Base-by-base conservation (phyloP, 2,329 filamentous ascomycete genomes). In the Metarhizium rileyi region DNA sequence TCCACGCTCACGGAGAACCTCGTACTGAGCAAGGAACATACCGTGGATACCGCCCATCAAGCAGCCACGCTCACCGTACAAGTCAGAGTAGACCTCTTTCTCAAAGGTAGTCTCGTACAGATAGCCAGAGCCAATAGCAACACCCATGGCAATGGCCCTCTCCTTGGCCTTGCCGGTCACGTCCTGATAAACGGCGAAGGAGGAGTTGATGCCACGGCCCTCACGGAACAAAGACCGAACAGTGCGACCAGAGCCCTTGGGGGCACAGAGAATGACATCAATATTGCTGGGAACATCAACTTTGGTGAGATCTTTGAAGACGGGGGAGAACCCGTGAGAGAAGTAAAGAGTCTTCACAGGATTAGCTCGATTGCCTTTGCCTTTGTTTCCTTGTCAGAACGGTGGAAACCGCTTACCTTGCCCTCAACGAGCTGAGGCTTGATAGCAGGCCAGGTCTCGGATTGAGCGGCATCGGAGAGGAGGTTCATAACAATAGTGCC, bases 1-100 rank as follows among this genome's bases (percentile, higher is more conserved):
- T 74, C 93, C 93, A 62, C 87, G 86, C 84, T 98, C 93, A 68
- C 93, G 90, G 74, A 98, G 90, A 61, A 98, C 93, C 82, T 98
- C 93, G 82, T 98, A 98, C 80, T 98, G 93, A 55, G 93, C 93
- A 61, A 98, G 89, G 87, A 98, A 98, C 93, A 98, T 98, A 70
- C 93, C 93, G 83, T 98, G 93, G 75, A 98, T 98, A 74, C 93
- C 93, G 64, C 93, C 93, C 93, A 98, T 98, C 66, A 98, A 80
- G 84, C 93, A 98, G 70, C 93, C 93, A 77, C 93, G 90, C 86
- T 98, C 93, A 74, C 93, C 93, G 80, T 98, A 98, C 61, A 98
- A 85, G 76, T 97, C 93, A 56, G 90, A 96, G 87, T 95, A 95
- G 69, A 98, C 93, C 80, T 98, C 93, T 86, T 98, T 98, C 83